A percentile compares a stretch with the other conserved stretches of the same genome.
Conservation (phyloP, 768 basidiomycete genomes). For the Lentinula boryana region DNA sequence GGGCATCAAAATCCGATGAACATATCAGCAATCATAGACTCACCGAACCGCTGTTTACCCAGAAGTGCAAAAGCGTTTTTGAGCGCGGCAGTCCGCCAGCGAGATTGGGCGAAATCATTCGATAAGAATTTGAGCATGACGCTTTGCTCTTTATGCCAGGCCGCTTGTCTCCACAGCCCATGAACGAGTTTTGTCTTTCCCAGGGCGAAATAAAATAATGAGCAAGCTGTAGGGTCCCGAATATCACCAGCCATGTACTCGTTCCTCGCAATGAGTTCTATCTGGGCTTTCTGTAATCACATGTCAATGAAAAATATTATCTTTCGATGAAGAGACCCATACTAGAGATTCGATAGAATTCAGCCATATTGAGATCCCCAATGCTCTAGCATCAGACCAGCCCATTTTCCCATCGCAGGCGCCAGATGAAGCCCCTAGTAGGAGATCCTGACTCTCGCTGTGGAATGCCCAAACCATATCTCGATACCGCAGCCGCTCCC, state of each 20-base stretch:
- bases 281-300: constrained; percentile 55
- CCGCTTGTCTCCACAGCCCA: constrained; percentile 93
- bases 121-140: constrained; percentile 88
- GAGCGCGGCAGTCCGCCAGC: constrained; percentile 89
- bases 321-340: constrained; percentile 18
- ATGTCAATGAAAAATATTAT: not conserved
- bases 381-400: constrained; percentile 82
- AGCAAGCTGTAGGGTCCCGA: constrained; percentile 86
- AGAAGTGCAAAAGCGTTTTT: constrained; percentile 96
- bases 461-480: constrained; percentile 98
- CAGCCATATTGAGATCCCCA: constrained; percentile 89
- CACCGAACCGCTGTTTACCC: constrained; percentile 88
- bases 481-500: constrained; percentile 81
- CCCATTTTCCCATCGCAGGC: constrained; percentile 82
- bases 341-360: constrained; percentile 76
- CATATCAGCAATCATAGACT: constrained; percentile 16
- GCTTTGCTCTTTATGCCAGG: constrained; percentile 86
- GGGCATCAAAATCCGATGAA: constrained; percentile 2
- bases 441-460: constrained; percentile 86
- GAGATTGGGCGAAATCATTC: constrained; percentile 79
- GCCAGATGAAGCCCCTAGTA: constrained; percentile 62
- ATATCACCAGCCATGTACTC: constrained; percentile 85
- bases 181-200: constrained; percentile 90
- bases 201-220: constrained; percentile 91
- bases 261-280: constrained; percentile 87